These are phyloP conservation scores for Podospora bellae-mahoneyi DNA, from an alignment of 495 filamentous ascomycete species.

Conservation along the genomic window DNA sequence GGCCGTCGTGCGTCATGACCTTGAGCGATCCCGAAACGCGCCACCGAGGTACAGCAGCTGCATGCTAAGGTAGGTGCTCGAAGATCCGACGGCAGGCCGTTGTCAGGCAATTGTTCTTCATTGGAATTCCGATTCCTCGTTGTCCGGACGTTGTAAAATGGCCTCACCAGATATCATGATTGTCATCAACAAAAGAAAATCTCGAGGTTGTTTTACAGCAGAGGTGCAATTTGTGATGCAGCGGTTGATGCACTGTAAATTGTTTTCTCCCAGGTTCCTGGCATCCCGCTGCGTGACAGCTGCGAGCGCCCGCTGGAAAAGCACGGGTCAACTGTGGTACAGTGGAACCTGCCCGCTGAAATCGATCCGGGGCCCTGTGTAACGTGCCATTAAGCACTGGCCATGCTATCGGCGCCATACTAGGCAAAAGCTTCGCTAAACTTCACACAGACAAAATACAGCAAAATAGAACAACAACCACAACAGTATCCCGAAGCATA, in stretches of 20 bases:
- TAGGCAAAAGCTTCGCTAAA: slow-evolving; percentile 5
- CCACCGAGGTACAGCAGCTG: background rate
- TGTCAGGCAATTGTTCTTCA: background rate
- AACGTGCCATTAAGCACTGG: slow-evolving; percentile 1
- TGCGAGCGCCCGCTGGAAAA: slow-evolving; percentile 3
- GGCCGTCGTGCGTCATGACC: background rate
- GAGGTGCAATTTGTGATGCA: background rate
- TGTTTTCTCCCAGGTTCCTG: background rate
- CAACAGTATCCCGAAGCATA: background rate
- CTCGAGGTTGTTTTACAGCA: background rate
- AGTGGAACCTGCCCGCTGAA: background rate
- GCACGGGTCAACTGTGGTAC: background rate
- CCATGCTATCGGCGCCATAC: background rate
- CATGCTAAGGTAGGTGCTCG: background rate
- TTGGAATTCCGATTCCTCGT: background rate
- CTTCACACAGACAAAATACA: background rate
- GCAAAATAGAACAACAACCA: background rate
- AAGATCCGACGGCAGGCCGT: background rate
- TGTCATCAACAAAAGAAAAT: background rate
- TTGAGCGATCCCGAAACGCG: slow-evolving; percentile 3
- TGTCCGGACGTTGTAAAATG: background rate
- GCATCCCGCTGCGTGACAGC: background rate
- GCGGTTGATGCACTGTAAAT: background rate
- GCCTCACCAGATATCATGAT: background rate
- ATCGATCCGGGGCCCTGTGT: background rate